A percentile compares a stretch with the other conserved stretches of the same genome.
Evolutionary conservation across 345 rosid genomes (phyloP).

Genomic region (Reutealis trisperma): DNA sequence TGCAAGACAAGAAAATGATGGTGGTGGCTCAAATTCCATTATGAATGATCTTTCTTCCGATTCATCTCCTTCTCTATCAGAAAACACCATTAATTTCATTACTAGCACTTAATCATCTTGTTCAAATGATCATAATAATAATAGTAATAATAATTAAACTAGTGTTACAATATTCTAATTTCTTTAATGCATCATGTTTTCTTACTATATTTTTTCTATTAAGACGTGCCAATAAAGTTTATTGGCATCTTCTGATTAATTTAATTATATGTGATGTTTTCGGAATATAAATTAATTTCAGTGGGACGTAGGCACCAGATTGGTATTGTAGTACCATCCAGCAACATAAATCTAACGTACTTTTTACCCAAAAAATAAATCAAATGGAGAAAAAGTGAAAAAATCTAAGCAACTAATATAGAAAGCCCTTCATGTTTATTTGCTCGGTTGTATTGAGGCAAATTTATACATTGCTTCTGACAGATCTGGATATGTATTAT

Average conservation of each 20-base stretch:
- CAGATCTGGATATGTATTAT: no score
- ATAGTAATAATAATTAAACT: neutral
- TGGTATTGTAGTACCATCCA: neutral
- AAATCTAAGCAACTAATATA: no score
- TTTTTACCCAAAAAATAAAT: no score
- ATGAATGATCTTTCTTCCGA: slow-evolving; percentile 35
- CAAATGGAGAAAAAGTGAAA: no score
- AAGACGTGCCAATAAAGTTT: neutral
- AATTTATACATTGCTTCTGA: no score
- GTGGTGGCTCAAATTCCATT: slow-evolving; percentile 20
- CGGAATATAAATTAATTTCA: no score
- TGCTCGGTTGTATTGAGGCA: slow-evolving; percentile 5
- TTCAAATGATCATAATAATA: no score
- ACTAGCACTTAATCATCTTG: neutral
- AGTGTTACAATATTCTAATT: neutral
- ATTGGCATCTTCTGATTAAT: no score
- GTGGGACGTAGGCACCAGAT: neutral
- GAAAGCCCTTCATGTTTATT: neutral
- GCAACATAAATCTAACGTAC: no score
- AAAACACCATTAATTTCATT: slow-evolving; percentile 6
- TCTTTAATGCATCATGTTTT: neutral
- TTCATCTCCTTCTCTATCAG: slow-evolving; percentile 42
- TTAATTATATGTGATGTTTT: no score
- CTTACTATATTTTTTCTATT: no score
- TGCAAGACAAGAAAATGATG: slow-evolving; percentile 7